These are phyloP conservation scores for Camellia oleifera DNA, from an alignment of 179 eudicot genomes.

Conservation along the genomic window DNA sequence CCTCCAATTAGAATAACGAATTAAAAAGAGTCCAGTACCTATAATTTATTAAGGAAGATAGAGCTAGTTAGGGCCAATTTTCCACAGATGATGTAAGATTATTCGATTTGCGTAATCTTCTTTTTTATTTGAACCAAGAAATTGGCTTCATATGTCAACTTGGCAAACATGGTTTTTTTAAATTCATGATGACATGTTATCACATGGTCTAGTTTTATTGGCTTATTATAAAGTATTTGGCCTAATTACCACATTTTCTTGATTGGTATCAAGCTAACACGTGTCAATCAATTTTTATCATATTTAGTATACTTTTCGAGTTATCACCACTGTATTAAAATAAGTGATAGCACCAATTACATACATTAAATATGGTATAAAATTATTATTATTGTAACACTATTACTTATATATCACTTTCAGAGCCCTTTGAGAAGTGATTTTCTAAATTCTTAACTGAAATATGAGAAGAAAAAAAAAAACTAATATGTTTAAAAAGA, in stretches of 20 bases:
- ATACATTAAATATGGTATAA: no score
- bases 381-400: no score
- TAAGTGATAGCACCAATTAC: no score
- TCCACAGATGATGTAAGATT: constrained; percentile 20
- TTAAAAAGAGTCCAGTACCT: background rate
- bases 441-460: no score
- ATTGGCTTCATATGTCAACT: constrained; percentile 17
- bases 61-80: background rate
- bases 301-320: no score
- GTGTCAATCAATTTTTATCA: background rate
- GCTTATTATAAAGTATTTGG: background rate
- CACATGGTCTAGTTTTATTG: constrained; percentile 2
- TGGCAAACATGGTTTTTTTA: constrained; percentile 16
- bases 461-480: no score
- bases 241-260: background rate
- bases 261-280: background rate
- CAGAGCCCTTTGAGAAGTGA: no score
- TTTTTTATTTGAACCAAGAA: background rate
- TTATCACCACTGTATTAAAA: no score
- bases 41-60: background rate
- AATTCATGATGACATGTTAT: constrained; percentile 10
- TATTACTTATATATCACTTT: no score
- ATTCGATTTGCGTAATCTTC: constrained; percentile 18
- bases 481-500: no score
- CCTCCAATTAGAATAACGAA: no score